phyloP scores from a whole-genome alignment of 1,284 basidiomycete species.

The Microbotryomycetes sp. region DNA sequence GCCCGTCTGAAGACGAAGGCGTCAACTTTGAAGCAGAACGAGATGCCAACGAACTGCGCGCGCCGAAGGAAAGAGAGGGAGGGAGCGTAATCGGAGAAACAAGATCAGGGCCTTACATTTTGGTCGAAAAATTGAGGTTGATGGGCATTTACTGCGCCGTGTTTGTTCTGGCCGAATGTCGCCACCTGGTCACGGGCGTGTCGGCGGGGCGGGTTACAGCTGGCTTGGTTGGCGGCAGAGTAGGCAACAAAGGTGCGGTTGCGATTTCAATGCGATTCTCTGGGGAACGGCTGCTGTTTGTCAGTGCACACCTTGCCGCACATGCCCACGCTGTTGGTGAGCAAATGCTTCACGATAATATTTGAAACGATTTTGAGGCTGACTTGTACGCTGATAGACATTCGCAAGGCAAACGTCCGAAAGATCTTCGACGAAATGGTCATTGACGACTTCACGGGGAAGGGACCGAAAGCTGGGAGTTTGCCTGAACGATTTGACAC shows the following conservation, averaged over 20 bases:
- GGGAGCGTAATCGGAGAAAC: background rate
- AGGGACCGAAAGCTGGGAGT: slow-evolving; percentile 45
- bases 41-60: background rate
- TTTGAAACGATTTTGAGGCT: background rate
- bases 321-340: slow-evolving; percentile 47
- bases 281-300: slow-evolving; percentile 65
- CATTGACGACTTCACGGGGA: slow-evolving; percentile 46
- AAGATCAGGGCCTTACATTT: slow-evolving; percentile 54
- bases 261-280: slow-evolving; percentile 71
- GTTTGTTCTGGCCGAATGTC: slow-evolving; percentile 45
- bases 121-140: slow-evolving; percentile 73
- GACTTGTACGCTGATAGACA: slow-evolving; percentile 31
- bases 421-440: slow-evolving; percentile 49
- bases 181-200: slow-evolving; percentile 44
- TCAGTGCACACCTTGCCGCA: slow-evolving; percentile 82
- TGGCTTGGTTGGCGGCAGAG: slow-evolving; percentile 74
- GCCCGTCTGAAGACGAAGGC: slow-evolving; percentile 13
- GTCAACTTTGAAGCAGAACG: background rate
- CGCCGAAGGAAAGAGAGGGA: background rate
- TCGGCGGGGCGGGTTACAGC: slow-evolving; percentile 61
- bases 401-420: slow-evolving; percentile 40
- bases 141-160: slow-evolving; percentile 67
- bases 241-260: slow-evolving; percentile 70
- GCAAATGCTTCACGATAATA: too few species aligned
- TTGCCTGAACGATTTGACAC: slow-evolving; percentile 75